Base-by-base conservation (phyloP, 768 basidiomycete genomes). In the Flagelloscypha sp. region DNA sequence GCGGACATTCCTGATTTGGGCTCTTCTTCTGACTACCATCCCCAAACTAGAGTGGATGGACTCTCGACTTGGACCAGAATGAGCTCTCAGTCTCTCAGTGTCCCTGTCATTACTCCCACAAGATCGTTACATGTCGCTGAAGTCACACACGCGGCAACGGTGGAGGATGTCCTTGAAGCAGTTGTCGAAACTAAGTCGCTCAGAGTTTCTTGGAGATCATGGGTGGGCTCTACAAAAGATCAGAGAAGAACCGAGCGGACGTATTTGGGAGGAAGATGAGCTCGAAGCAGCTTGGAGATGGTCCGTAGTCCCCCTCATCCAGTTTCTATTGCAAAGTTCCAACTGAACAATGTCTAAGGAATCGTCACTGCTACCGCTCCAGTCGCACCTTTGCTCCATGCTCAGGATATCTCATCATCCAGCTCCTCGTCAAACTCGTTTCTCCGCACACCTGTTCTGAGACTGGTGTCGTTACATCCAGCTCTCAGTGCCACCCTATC, bases 161-260 rank as follows among this genome's bases (percentile, higher is more conserved):
- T 70, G 13, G 62, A 74, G 47, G 74, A 81, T 46, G 73, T 84
- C 7, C 62, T 86, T 27, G 59, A 74, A 34, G 51, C 54, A 23
- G 59, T 86, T 29, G 50, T 69, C 24, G 47, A 52, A 9, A 72
- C 15, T 70, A 72, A 15, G 64, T 80, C 38, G 59, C 45, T 45
- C 55, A 12, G 77, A 77, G 24, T 54, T 78, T 11, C 61, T 82
- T 3, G 76, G 74, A 27, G 69, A 76, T 20, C 56, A 53, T 35
- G 73, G 70, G 4, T 89, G 85, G 84, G 79, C 73, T 15, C 53
- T 89, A 40, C 84, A 84, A 54, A 61, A 53, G 35, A 67, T 84
- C 29, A 66, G 79, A 30, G 61, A 54, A 25, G 76, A 86, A 50
- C 63, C 57, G 15, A 57, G 55, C 30, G 84, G 83, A 32, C 63